Percentiles rank a stretch among this genome's conserved stretches.
Conservation (phyloP, 1,284 basidiomycete genomes). For the Pisolithus thermaeus region DNA sequence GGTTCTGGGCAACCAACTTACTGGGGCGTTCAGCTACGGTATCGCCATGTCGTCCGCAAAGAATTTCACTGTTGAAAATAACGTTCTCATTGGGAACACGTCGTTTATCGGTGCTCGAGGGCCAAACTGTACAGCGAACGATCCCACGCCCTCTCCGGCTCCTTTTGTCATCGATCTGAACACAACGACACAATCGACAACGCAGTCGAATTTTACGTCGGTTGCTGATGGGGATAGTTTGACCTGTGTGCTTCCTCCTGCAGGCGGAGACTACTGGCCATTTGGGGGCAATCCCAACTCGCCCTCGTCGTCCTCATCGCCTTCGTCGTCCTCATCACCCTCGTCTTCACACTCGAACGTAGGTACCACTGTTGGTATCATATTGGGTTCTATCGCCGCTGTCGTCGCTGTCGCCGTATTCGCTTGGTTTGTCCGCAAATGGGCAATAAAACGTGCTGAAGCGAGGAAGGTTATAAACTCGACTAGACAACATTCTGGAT, state of each 20-base stretch:
- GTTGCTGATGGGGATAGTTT: slow-evolving; percentile 51
- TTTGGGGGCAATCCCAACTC: slow-evolving; percentile 48
- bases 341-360: slow-evolving; percentile 17
- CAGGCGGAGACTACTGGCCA: slow-evolving; percentile 69
- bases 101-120: slow-evolving; percentile 72
- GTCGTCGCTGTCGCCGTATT: slow-evolving; percentile 36
- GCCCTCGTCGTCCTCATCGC: background rate
- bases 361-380: slow-evolving; percentile 44
- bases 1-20: slow-evolving; percentile 61
- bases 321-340: slow-evolving; percentile 22
- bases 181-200: slow-evolving; percentile 34
- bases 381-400: slow-evolving; percentile 47
- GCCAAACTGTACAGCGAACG: slow-evolving; percentile 57
- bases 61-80: slow-evolving; percentile 65
- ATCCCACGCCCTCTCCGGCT: slow-evolving; percentile 46
- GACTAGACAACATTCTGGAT: slow-evolving; percentile 4
- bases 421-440: slow-evolving; percentile 47
- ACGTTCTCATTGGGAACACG: slow-evolving; percentile 63
- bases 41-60: slow-evolving; percentile 60
- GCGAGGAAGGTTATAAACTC: background rate
- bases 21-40: slow-evolving; percentile 68
- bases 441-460: slow-evolving; percentile 32
- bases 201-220: slow-evolving; percentile 48
- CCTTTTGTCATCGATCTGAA: slow-evolving; percentile 55
- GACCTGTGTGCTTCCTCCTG: slow-evolving; percentile 62